Percentiles rank a stretch among this genome's conserved stretches.
Evolutionary conservation across 1,284 basidiomycete genomes (phyloP).

Genomic region (Vanrija sp.): DNA sequence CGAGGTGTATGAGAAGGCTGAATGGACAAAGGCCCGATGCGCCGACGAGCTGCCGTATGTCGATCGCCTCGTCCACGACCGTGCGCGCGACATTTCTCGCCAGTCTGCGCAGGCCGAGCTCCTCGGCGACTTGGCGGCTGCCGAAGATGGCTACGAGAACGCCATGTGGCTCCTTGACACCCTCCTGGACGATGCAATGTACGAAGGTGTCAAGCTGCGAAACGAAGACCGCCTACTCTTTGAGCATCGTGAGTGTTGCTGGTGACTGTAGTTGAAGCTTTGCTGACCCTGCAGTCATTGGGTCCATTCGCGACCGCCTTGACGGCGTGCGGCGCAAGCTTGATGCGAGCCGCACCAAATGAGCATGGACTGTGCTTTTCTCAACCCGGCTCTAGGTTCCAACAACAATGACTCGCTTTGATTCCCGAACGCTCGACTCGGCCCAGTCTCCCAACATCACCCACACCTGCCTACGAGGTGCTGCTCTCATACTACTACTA

Average conservation of each 20-base stretch:
- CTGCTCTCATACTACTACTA: no score
- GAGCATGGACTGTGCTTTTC: not conserved
- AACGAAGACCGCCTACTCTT: slow-evolving; percentile 79
- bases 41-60: slow-evolving; percentile 53
- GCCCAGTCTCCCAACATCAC: no score
- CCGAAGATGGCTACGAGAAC: slow-evolving; percentile 90
- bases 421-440: no score
- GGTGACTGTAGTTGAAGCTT: not conserved
- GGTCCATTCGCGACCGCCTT: slow-evolving; percentile 16
- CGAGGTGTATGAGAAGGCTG: slow-evolving; percentile 57
- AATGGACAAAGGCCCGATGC: slow-evolving; percentile 54
- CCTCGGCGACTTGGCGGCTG: slow-evolving; percentile 67
- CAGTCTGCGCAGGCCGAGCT: slow-evolving; percentile 89
- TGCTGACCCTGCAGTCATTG: slow-evolving; percentile 8
- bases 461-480: no score
- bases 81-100: slow-evolving; percentile 63
- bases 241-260: slow-evolving; percentile 62
- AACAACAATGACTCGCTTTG: no score
- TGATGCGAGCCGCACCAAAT: slow-evolving; percentile 1
- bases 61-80: slow-evolving; percentile 56
- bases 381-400: no score
- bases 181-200: slow-evolving; percentile 82
- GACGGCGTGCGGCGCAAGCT: slow-evolving; percentile 19
- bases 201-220: slow-evolving; percentile 73
- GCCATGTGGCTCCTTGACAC: slow-evolving; percentile 89